Evolutionary conservation across 192 early-diverging fungal genomes (phyloP), one percentile per base, ranked within the genome.

Genomic region (Backusella psychrophila): DNA sequence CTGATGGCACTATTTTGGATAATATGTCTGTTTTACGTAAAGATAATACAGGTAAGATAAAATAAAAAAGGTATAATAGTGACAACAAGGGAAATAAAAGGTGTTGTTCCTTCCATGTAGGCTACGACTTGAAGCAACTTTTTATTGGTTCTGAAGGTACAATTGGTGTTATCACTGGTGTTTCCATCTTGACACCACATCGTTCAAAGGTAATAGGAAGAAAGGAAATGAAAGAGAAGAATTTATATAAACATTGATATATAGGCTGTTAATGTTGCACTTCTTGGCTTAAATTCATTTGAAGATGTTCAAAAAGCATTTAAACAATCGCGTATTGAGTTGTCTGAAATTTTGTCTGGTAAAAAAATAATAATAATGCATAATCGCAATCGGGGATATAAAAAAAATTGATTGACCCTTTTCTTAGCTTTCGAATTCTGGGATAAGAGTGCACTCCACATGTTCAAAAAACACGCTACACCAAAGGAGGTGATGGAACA

Each of bases 131-230:
- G 52, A 99, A 99, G 87, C 98, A 99, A 83, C 89, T 99, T 33
- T 98, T 99, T 78, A 98, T 99, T 75, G 98, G 98, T 9, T 92
- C 96, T 8, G 98, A 99, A 82, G 98, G 98, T 36, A 96, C 96
- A 3, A 86, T 99, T 75, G 98, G 98, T 4, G 88, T 99, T 52
- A 91, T 99, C 72, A 99, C 98, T 0, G 94, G 91, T 56, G 95
- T 98, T 15, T 96, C 97, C 0, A 94, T 99, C 66, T 77, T 92
- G 11, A 91, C 96, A 8, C 96, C 98, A 21, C 89, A 85, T 42
- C 85, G 90, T 21, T 88, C 96, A 6, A 89, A 86, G 26, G 89
- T 81, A 79, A 52, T 31, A 41, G 79, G 6, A 49, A 49, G 17
- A 49, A 19, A 49, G 4, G 1, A n/a, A 33, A n/a, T 1, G 17